Evolutionary conservation across 805 yeast genomes (phyloP), one percentile per base, ranked within the genome.

Genomic region (Schwanniomyces pseudopolymorphus): DNA sequence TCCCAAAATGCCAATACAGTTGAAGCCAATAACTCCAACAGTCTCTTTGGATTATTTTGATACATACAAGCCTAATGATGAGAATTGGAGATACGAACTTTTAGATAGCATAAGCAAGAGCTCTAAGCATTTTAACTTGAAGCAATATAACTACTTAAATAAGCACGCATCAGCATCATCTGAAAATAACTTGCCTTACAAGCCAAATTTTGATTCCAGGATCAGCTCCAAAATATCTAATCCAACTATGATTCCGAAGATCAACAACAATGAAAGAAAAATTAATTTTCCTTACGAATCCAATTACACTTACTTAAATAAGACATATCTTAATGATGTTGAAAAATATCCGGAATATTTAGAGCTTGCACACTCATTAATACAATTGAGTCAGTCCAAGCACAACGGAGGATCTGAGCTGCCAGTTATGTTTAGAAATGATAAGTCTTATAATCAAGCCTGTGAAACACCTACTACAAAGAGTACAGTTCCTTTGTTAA

Each of bases 251-350:
- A 54, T 53, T 44, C 58, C 63, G 28, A 53, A 50, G 39, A 46
- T 54, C 45, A 45, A 51, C 43, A 52, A 54, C 38, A 42, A 49
- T 21, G 72, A 66, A 48, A 59, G 67, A 43, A 71, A 70, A 50
- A 67, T 72, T 46, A 74, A 78, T 56, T 79, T 77, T 55, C 84
- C 84, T 3, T 79, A 74, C 59, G 78, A 78, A 52, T 73, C 76
- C 21, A 77, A 78, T 53, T 78, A 78, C 56, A 72, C 79, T 14
- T 77, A 77, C 55, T 72, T 77, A 57, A 66, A 70, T 46, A 57
- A 70, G 42, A 78, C 81, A 2, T 78, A 77, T 53, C 59, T 77
- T 56, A 68, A 66, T 35, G 83, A 79, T 56, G 75, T 78, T 39
- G 75, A 75, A 44, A 58, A 63, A 49, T 75, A 75, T 50, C 79